These are phyloP conservation scores for Nidula microcarpa DNA, from an alignment of 768 basidiomycete species.

Conservation along the genomic window DNA sequence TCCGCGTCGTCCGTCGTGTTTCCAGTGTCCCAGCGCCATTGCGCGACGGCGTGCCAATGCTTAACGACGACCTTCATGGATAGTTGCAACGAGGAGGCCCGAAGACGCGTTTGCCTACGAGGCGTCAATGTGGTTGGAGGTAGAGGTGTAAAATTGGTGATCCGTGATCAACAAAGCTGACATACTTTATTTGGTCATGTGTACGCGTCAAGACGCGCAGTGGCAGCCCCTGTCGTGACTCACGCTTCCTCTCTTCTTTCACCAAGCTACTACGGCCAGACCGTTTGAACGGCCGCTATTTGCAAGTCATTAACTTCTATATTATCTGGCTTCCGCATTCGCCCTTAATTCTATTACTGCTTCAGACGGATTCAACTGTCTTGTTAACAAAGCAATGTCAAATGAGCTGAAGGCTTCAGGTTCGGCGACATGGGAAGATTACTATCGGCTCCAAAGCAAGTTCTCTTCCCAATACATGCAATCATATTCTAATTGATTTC, in stretches of 20 bases:
- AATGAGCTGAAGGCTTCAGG: background rate
- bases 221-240: background rate
- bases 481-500: background rate
- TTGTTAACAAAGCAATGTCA: background rate
- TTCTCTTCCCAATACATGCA: background rate
- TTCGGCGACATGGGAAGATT: background rate
- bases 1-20: constrained; percentile 27
- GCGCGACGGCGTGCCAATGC: constrained; percentile 84
- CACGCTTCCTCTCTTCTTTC: no score
- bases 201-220: constrained; percentile 20
- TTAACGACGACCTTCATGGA: constrained; percentile 81
- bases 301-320: background rate
- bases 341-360: no score
- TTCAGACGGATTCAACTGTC: no score
- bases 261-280: no score
- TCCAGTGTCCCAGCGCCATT: constrained; percentile 82
- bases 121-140: background rate
- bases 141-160: background rate
- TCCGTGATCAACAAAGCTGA: background rate
- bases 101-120: background rate
- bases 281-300: no score
- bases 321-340: background rate
- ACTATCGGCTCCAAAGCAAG: background rate
- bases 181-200: constrained; percentile 20
- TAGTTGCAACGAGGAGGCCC: background rate